Percentiles rank a stretch among this genome's conserved stretches.
phyloP scores from a whole-genome alignment of 2,329 filamentous ascomycete genomes.

The Dactylellina drechsleri region DNA sequence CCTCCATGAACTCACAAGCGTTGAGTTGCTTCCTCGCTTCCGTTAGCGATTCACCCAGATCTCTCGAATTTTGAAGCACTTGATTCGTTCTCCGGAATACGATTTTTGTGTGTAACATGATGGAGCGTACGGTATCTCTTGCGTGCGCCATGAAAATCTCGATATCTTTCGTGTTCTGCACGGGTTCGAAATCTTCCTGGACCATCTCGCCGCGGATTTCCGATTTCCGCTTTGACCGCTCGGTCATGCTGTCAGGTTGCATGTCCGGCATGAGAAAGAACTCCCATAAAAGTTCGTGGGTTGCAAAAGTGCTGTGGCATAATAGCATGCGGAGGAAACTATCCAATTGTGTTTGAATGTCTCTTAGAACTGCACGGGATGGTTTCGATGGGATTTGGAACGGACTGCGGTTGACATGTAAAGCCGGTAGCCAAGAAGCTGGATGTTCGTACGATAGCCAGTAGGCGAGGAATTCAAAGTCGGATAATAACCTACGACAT shows the following conservation, averaged over 20 bases:
- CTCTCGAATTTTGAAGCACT: conserved; percentile 59
- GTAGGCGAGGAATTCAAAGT: conserved; percentile 89
- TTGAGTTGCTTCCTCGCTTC: conserved; percentile 55
- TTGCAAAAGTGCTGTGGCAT: conserved; percentile 88
- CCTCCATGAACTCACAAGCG: conserved; percentile 57
- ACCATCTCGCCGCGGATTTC: conserved; percentile 84
- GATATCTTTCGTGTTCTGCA: conserved; percentile 84
- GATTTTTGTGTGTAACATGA: conserved; percentile 84
- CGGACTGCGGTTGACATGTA: conserved; percentile 81
- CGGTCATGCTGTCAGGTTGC: conserved; percentile 86
- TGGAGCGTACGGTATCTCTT: conserved; percentile 84
- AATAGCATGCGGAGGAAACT: conserved; percentile 88
- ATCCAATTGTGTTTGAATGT: conserved; percentile 86
- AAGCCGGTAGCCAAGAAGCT: conserved; percentile 88
- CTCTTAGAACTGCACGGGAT: conserved; percentile 83
- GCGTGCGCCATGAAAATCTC: conserved; percentile 93
- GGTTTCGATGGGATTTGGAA: conserved; percentile 94
- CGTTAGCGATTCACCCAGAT: conserved; percentile 65
- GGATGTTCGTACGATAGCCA: conserved; percentile 89
- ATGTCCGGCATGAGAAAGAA: conserved; percentile 97
- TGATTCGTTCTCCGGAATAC: conserved; percentile 76
- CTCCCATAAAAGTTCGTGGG: conserved; percentile 98
- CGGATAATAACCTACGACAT: conserved; percentile 82
- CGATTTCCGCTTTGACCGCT: conserved; percentile 86
- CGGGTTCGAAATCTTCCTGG: conserved; percentile 85